Base-by-base conservation (phyloP, 768 basidiomycete species). In the Kwoniella mangroviensis region DNA sequence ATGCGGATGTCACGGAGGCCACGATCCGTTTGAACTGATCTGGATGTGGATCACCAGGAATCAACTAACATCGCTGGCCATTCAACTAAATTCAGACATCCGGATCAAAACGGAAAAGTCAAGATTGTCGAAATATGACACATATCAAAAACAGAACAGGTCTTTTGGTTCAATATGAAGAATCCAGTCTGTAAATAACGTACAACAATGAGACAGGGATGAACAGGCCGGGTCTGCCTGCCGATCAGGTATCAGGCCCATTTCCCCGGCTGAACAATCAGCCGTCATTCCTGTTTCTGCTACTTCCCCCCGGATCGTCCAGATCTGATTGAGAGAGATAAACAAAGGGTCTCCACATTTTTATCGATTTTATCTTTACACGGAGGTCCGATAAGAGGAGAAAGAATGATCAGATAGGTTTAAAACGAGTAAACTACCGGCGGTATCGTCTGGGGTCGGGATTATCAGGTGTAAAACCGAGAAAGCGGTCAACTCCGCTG, bases 361-460 rank as follows among this genome's bases (percentile, higher is more conserved):
- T 49, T 49, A 49, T 49, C 45, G 45, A 2, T 49, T 49, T 49
- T 49, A 49, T 49, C 45, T 13, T 19, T 19, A 49, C 4, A 49
- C 56, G 56, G 56, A 57, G 56, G 56, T 57, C 56, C 56, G 56
- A 57, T 57, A 57, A 57, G 56, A 24, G 2, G 9, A 26, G 24
- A 26, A 11, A 15, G 40, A n/a, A 19, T 2, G n/a, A 54, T 12
- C 22, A 34, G 26, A 34, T 34, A 34, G 34, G 34, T 34, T 34
- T 34, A 57, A n/a, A 57, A 17, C 15, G 2, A 17, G 56, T 34
- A 62, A 62, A 62, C 12, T 54, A 34, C 62, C 62, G 62, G 34
- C 52, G 62, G 49, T 52, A 59, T 63, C 45, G 62, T 52, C 45
- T 51, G 22, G 28, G 40, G 19, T 54, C 62, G 52, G 49, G 19